phyloP scores from a whole-genome alignment of 129 eudicot species.

The Centrapalus pauciflorus region DNA sequence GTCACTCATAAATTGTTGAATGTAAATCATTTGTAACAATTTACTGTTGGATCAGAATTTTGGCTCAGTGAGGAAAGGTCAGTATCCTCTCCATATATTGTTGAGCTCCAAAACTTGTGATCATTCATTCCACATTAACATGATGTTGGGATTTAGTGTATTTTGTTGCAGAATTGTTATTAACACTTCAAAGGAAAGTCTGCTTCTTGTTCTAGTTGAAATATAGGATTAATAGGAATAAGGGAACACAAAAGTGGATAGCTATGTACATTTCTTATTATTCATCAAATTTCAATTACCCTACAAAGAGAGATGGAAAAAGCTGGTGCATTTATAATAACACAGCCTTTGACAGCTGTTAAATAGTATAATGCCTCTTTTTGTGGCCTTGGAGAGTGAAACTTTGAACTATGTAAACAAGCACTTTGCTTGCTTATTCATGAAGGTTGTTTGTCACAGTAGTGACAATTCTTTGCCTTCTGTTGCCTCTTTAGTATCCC shows the following conservation, averaged over 20 bases:
- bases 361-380: background rate
- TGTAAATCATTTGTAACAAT: constrained; percentile 9
- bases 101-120: constrained; percentile 10
- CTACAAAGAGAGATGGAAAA: constrained; percentile 5
- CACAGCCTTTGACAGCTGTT: background rate
- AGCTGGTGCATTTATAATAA: background rate
- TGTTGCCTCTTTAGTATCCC: background rate
- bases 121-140: background rate
- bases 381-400: background rate
- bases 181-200: background rate
- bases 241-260: background rate
- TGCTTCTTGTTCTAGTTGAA: constrained; percentile 12
- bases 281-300: background rate
- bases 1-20: background rate
- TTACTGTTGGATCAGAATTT: background rate
- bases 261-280: background rate
- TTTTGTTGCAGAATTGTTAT: background rate
- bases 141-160: constrained; percentile 4
- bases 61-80: constrained; percentile 1
- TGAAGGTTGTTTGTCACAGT: background rate
- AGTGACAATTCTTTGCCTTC: background rate
- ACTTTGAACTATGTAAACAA: background rate
- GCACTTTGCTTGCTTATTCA: background rate
- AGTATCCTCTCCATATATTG: background rate
- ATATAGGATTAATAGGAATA: background rate